Base-by-base conservation (phyloP, 1,139 yeast genomes). In the Blastobotrys elegans region DNA sequence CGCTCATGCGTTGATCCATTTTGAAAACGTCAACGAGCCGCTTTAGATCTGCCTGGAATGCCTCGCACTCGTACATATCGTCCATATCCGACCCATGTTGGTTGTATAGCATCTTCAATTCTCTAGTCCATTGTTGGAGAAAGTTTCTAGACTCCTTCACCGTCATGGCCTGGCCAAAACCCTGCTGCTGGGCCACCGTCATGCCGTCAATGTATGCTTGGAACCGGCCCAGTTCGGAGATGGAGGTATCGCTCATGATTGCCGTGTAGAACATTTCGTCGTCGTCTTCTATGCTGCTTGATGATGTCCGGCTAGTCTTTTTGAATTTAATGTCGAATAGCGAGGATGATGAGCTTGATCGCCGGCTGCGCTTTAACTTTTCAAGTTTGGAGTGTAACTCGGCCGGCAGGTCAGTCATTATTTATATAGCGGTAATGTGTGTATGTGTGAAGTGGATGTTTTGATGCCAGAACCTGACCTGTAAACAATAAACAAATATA, bases 11-110 rank as follows among this genome's bases (percentile, higher is more conserved):
- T 11, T 34, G 20, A 18, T 44, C 45, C 18, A 37, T 27, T 30
- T 48, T 48, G 38, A 30, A 48, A 6, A 48, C 30, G 16, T 32
- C 40, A 13, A 48, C 48, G 39, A 48, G 36, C 33, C 29, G 24
- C 2, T 33, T n/a, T 38, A 48, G 14, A 17, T 44, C 42, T 11
- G 14, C 31, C 22, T 48, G 47, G 22, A 44, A 48, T n/a, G 5
- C 40, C 10, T 24, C 33, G 29, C 34, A 16, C 21, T 44, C 41
- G 41, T 30, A 32, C 8, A 48, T 17, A 6, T 35, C 38, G 16
- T 48, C 40, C 17, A 40, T 26, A 10, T 36, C 33, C 13, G 3
- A 20, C 29, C 20, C 41, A 13, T 26, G 16, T 7, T 20, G 22
- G 13, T 11, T 18, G 35, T 40, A 48, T 16, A 48, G 31, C 29